These are phyloP conservation scores for Colletotrichum sp. DNA, from an alignment of 2,329 filamentous ascomycete genomes.

Conservation along the genomic window DNA sequence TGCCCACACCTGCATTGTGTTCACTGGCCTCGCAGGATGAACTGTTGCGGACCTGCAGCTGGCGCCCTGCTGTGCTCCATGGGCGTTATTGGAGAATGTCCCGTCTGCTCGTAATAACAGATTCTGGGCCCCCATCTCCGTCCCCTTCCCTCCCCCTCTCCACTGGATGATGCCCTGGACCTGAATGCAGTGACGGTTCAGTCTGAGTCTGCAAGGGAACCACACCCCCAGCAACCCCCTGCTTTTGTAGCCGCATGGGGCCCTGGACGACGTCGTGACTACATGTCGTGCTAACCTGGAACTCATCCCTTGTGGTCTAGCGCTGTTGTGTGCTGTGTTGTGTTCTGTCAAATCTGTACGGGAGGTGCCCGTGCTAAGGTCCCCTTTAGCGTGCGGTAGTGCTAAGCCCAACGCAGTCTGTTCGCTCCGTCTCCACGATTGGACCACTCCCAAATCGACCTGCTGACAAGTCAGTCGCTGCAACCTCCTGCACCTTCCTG, in stretches of 20 bases:
- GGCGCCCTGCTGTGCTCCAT: not conserved
- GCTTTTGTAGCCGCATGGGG: constrained; percentile 12
- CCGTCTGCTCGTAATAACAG: not conserved
- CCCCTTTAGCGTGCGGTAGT: not conserved
- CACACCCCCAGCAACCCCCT: not conserved
- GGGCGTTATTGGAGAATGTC: not conserved
- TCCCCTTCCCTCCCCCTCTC: not conserved
- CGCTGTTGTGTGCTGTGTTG: not conserved
- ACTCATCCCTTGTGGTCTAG: not conserved
- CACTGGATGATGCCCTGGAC: not conserved
- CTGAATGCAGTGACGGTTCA: not conserved
- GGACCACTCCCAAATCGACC: not conserved
- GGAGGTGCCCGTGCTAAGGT: not conserved
- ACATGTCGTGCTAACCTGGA: constrained; percentile 5
- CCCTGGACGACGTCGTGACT: constrained; percentile 2
- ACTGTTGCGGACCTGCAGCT: not conserved
- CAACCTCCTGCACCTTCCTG: not conserved
- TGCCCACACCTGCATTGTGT: not conserved
- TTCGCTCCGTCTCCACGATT: constrained; percentile 10
- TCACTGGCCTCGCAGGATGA: not conserved
- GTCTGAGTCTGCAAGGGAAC: not conserved
- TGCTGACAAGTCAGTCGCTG: not conserved
- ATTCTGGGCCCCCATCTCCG: not conserved
- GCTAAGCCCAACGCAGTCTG: constrained; percentile 9
- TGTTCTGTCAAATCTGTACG: not conserved